Evolutionary conservation across 345 rosid genomes (phyloP).

Genomic region (Brassica rapa): DNA sequence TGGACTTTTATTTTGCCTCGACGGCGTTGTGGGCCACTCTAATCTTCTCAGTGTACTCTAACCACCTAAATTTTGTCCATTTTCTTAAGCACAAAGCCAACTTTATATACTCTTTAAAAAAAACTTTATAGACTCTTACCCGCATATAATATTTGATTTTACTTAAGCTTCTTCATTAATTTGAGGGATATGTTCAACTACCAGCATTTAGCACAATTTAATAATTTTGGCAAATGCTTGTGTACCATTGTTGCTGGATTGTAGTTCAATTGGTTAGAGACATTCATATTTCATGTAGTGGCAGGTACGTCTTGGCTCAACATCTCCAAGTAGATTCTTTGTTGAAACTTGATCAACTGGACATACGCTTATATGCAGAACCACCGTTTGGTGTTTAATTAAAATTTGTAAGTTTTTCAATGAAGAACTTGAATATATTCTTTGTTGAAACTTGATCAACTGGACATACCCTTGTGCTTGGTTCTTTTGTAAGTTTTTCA

Average conservation of each 20-base stretch:
- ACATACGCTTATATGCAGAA: no score
- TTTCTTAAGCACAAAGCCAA: not conserved
- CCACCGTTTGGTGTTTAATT: no score
- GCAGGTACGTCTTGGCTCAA: no score
- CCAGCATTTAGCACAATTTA: not conserved
- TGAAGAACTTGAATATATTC: no score
- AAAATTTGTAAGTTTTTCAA: no score
- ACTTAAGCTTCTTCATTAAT: conserved; percentile 6
- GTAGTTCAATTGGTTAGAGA: no score
- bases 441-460: no score
- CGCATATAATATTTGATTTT: not conserved
- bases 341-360: no score
- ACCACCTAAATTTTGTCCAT: not conserved
- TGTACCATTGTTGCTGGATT: not conserved
- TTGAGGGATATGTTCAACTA: conserved; percentile 23
- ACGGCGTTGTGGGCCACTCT: conserved; percentile 37
- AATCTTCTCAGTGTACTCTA: not conserved
- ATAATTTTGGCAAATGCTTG: not conserved
- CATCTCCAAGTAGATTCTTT: no score
- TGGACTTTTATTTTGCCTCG: conserved; percentile 13
- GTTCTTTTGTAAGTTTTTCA: no score
- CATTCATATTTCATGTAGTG: no score
- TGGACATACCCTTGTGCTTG: no score
- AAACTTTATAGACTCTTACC: not conserved
- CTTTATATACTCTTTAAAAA: not conserved